Evolutionary conservation across 352 stramenopile genomes (phyloP), one percentile per base, ranked within the genome.

Genomic region (Phytophthora litchii): DNA sequence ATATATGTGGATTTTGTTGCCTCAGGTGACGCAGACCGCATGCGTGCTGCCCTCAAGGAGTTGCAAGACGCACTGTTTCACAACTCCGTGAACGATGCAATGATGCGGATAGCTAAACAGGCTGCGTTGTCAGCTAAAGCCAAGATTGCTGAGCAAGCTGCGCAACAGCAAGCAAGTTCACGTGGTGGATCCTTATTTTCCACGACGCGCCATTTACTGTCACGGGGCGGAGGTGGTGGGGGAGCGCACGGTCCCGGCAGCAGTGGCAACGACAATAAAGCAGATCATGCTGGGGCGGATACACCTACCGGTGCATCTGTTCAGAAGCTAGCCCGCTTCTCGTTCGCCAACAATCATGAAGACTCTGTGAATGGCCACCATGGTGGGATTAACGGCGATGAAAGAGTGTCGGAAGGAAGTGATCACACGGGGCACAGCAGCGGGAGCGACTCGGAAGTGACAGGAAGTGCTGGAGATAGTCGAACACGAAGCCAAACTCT

Each of bases 41-140:
- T 94, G 79, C 72, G 71, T n/a, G 67, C 60, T 4, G 76, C 78
- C 13, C 55, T 92, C 7, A 63, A 67, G 25, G 58, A 80, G 40
- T 51, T 92, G 9, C 83, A 92, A 57, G 68, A 90, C 34, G 74
- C 71, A 21, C 64, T 92, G 11, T 92, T 94, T 51, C 77, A 80
- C 29, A 80, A 66, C 60, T 88, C 80, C 8, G 71, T 92, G 44
- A 87, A 89, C 48, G 81, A 92, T 47, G 85, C 83, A 2, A 91
- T 90, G 65, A 89, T 94, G 83, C 75, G 81, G 36, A 91, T 94
- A 54, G 85, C 85, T 0, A 83, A 85, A 34, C 79, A 94, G 42
- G 85, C 85, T 20, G 85, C 85, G 7, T 53, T 94, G 35, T 92
- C 83, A 0, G 85, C 85, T 8, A 90, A 92, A 38, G 85, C 81